Conservation (phyloP, 2,329 filamentous ascomycete genomes). For the Botrytis fabae region DNA sequence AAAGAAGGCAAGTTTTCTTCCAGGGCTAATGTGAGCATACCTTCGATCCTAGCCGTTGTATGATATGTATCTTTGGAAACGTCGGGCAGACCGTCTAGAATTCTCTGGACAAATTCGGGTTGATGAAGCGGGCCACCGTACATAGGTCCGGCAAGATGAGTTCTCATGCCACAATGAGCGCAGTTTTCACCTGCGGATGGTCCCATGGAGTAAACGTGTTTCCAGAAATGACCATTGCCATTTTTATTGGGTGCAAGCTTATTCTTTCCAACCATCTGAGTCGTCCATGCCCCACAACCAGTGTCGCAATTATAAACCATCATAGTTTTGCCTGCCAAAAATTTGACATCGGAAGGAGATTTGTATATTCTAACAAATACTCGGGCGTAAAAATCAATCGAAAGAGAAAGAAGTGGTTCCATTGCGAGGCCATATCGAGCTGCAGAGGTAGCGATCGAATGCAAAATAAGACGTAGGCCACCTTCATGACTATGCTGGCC, state of each 20-base stretch:
- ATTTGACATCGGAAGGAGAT: conserved; percentile 84
- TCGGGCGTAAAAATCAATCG: conserved; percentile 92
- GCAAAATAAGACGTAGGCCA: conserved; percentile 81
- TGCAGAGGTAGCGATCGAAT: conserved; percentile 77
- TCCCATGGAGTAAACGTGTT: conserved; percentile 72
- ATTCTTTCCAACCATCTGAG: conserved; percentile 73
- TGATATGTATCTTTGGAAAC: conserved; percentile 71
- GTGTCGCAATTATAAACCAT: conserved; percentile 85
- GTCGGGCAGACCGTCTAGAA: conserved; percentile 70
- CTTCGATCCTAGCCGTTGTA: conserved; percentile 78
- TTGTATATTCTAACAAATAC: conserved; percentile 82
- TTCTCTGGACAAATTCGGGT: conserved; percentile 73
- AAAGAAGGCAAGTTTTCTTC: conserved; percentile 58
- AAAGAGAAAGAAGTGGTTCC: conserved; percentile 87
- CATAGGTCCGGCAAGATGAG: conserved; percentile 91
- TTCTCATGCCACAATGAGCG: conserved; percentile 81
- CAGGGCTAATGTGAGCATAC: conserved; percentile 86
- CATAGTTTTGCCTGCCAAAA: conserved; percentile 89
- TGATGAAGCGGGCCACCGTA: conserved; percentile 90
- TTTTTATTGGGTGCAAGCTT: conserved; percentile 68
- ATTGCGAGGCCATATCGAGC: conserved; percentile 84
- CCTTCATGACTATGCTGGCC: conserved; percentile 85
- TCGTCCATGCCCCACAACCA: conserved; percentile 90
- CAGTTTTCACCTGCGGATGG: conserved; percentile 68
- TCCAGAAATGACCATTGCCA: conserved; percentile 68